Evolutionary conservation across 139 green algal species (phyloP).

Genomic region (Haematococcus sp.): DNA sequence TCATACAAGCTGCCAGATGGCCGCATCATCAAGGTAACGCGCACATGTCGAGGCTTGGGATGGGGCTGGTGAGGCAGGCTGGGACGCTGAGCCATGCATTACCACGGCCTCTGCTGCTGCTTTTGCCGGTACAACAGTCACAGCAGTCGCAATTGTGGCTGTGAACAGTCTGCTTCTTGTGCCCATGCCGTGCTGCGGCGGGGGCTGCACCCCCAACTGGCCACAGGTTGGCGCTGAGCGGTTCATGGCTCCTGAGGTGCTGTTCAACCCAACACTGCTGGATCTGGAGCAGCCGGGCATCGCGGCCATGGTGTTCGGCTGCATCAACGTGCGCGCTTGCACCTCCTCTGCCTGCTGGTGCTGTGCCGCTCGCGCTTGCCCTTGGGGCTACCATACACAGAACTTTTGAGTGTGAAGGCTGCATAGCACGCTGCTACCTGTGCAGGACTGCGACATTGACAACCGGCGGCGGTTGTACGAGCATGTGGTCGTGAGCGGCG

Average conservation of each 20-base stretch:
- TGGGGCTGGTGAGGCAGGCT: too few relatives aligned
- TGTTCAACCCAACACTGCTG: conserved; percentile 66
- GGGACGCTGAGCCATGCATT: too few relatives aligned
- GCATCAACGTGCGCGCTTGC: conserved; percentile 48
- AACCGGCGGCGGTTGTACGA: conserved; percentile 73
- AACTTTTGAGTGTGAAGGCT: neutral
- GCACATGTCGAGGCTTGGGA: too few relatives aligned
- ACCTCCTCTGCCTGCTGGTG: neutral
- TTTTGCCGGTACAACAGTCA: too few relatives aligned
- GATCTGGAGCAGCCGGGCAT: conserved; percentile 70
- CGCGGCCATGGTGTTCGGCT: conserved; percentile 67
- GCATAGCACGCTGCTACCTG: neutral
- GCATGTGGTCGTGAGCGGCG: conserved; percentile 78
- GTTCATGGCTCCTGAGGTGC: conserved; percentile 69
- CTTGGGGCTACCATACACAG: neutral
- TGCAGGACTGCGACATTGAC: conserved; percentile 82
- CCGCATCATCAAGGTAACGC: conserved; percentile 43
- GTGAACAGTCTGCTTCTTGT: too few relatives aligned
- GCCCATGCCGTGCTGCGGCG: too few relatives aligned
- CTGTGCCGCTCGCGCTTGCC: neutral
- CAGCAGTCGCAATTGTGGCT: neutral
- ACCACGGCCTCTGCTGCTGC: too few relatives aligned
- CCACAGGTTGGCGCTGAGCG: conserved; percentile 65
- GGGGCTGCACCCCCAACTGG: too few relatives aligned
- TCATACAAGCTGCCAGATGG: conserved; percentile 81